Evolutionary conservation across 176 grass and related monocot genomes (phyloP), one percentile per base, ranked within the genome.

Genomic region (Bolboschoenus planiculmis): DNA sequence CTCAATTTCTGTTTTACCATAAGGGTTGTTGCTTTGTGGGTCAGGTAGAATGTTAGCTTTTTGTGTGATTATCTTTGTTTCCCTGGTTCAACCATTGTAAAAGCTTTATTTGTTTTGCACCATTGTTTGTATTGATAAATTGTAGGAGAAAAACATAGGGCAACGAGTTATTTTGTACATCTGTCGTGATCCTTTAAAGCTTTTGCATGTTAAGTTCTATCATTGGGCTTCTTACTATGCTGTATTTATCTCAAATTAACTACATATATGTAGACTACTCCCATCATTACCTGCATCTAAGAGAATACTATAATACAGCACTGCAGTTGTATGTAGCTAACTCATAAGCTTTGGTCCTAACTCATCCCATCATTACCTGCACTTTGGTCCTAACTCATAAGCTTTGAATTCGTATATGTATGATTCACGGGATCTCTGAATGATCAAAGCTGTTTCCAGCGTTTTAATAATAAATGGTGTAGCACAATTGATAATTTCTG

Each of bases 61-160:
- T 81, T 80, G 92, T 94, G 92, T 89, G 81, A 60, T 87, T 91
- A 88, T 87, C 53, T 81, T 72, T 63, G 39, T 60, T 67, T 87
- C 23, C 40, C 40, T 89, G 85, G 87, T 86, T 86, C 84, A 79
- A 88, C 73, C 74, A 66, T 90, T 94, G 92, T 94, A 91, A 81
- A 94, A 90, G 81, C 81, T 84, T 78, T 84, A 34, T 87, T 77
- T 86, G 56, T 85, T 86, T 87, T 90, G 88, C 86, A 84, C 82
- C 86, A 82, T 74, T 44, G 84, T 85, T 62, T 93, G 86, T 93
- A 91, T 78, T 75, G 86, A 86, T 88, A 90, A 90, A 43, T 82
- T 21, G 11, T 65, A 82, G 79, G 58, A 60, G 58, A 82, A 66
- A 46, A 66, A 46, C 34, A 62, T 82, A 65, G 39, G 23, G 20